Percentiles rank a stretch among this genome's conserved stretches.
Conservation (phyloP, 176 grass and related monocot species). For the Alloteropsis semialata region DNA sequence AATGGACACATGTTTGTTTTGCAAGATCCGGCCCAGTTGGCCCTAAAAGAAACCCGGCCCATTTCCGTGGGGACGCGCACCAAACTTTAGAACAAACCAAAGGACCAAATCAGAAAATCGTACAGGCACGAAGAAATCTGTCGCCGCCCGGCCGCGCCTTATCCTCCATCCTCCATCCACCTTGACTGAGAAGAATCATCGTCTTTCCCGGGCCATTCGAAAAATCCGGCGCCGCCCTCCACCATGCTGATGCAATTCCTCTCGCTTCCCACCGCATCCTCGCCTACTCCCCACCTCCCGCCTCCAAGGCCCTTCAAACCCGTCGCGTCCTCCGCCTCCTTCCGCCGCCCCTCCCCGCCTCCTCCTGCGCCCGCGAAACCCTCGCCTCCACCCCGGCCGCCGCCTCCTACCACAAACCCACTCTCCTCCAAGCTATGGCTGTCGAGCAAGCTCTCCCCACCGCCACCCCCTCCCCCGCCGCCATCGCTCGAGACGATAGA, state of each 20-base stretch:
- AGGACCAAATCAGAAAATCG: not conserved
- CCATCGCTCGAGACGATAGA: not conserved
- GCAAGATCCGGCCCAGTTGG: not conserved
- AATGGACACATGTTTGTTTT: not conserved
- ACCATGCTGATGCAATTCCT: constrained; percentile 43
- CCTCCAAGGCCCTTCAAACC: constrained; percentile 36
- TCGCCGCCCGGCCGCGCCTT: not conserved
- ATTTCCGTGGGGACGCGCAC: not conserved
- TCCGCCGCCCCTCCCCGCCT: constrained; percentile 36
- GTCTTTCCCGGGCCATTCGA: constrained; percentile 34
- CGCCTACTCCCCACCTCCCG: constrained; percentile 13
- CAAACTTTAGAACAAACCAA: not conserved
- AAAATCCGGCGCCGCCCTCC: not conserved
- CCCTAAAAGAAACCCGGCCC: not conserved
- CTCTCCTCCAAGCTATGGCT: constrained; percentile 89
- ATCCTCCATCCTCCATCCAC: constrained; percentile 16
- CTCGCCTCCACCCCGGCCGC: not conserved
- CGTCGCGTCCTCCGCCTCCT: constrained; percentile 30
- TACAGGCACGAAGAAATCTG: not conserved
- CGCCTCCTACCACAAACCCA: constrained; percentile 42
- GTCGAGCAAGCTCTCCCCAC: constrained; percentile 76
- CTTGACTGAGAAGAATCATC: not conserved
- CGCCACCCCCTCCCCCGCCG: constrained; percentile 17
- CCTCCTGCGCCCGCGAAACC: constrained; percentile 10
- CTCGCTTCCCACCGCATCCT: constrained; percentile 36